Percentiles rank a stretch among this genome's conserved stretches.
Conservation (phyloP, 148 eudicot genomes). For the Dianthus caryophyllus region DNA sequence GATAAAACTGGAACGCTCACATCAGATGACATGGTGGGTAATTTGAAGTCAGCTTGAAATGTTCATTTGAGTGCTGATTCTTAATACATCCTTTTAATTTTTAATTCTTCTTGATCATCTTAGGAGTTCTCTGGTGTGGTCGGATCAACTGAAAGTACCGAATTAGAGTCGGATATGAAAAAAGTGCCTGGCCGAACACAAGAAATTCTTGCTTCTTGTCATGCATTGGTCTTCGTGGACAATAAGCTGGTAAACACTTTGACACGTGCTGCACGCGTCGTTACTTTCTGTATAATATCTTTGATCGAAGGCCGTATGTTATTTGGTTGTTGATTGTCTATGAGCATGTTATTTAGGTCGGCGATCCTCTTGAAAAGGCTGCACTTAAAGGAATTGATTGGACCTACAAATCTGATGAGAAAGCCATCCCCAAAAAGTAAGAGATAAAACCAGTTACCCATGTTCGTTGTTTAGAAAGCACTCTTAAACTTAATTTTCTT, state of each 20-base stretch:
- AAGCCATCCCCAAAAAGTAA: slow-evolving; percentile 96
- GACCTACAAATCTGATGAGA: slow-evolving; percentile 96
- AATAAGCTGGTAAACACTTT: slow-evolving; percentile 74
- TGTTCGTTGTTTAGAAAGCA: not conserved
- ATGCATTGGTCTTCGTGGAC: slow-evolving; percentile 91
- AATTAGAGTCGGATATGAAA: slow-evolving; percentile 66
- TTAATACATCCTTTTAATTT: not conserved
- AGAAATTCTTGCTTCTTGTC: slow-evolving; percentile 98
- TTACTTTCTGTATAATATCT: not conserved
- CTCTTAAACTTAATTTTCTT: not conserved
- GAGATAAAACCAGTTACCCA: slow-evolving; percentile 9
- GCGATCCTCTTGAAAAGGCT: slow-evolving; percentile 99
- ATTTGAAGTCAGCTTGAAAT: slow-evolving; percentile 9
- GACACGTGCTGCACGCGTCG: not conserved
- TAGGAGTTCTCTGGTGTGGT: slow-evolving; percentile 97
- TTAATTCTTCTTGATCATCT: slow-evolving; percentile 17
- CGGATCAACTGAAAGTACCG: slow-evolving; percentile 67
- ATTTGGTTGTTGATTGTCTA: not conserved
- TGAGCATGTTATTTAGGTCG: slow-evolving; percentile 49
- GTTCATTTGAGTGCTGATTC: not conserved
- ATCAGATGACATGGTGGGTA: slow-evolving; percentile 96
- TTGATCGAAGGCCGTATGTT: not conserved
- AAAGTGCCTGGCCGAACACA: slow-evolving; percentile 60
- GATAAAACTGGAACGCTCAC: slow-evolving; percentile 98
- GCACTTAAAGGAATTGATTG: slow-evolving; percentile 93